Evolutionary conservation across 2,329 filamentous ascomycete species (phyloP).

Genomic region (Neoscytalidium dimidiatum): DNA sequence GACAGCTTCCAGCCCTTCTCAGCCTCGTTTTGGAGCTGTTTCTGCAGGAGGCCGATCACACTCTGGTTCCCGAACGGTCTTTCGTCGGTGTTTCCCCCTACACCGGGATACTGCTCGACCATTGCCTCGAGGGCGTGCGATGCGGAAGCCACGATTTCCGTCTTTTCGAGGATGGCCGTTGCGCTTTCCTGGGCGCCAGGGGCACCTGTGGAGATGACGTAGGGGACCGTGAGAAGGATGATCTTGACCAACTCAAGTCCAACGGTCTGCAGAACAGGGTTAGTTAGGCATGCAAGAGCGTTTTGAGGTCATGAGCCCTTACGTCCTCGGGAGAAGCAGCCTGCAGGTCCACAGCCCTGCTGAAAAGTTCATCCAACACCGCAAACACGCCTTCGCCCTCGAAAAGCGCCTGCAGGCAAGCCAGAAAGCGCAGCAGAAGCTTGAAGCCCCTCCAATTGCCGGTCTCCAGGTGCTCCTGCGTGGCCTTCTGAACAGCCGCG

Average conservation of each 20-base stretch:
- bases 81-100: slow-evolving; percentile 50
- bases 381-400: slow-evolving; percentile 84
- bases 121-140: slow-evolving; percentile 81
- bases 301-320: slow-evolving; percentile 39
- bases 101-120: slow-evolving; percentile 75
- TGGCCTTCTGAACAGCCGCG: slow-evolving; percentile 58
- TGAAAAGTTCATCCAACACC: slow-evolving; percentile 86
- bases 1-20: slow-evolving; percentile 72
- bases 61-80: slow-evolving; percentile 68
- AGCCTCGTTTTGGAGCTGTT: slow-evolving; percentile 79
- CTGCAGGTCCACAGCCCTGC: slow-evolving; percentile 87
- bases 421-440: slow-evolving; percentile 83
- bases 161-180: slow-evolving; percentile 82
- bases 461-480: slow-evolving; percentile 67
- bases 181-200: slow-evolving; percentile 70
- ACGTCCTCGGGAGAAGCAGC: slow-evolving; percentile 92
- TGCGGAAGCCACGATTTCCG: slow-evolving; percentile 88
- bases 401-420: slow-evolving; percentile 78
- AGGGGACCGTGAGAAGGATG: slow-evolving; percentile 91
- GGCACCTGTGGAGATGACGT: slow-evolving; percentile 75
- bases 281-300: no score
- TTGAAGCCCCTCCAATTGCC: slow-evolving; percentile 92
- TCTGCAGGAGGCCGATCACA: slow-evolving; percentile 79
- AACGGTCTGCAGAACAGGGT: slow-evolving; percentile 47
- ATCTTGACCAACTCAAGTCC: slow-evolving; percentile 91